Base-by-base conservation (phyloP, 2,329 filamentous ascomycete species). In the Phaeosphaeria sp. region DNA sequence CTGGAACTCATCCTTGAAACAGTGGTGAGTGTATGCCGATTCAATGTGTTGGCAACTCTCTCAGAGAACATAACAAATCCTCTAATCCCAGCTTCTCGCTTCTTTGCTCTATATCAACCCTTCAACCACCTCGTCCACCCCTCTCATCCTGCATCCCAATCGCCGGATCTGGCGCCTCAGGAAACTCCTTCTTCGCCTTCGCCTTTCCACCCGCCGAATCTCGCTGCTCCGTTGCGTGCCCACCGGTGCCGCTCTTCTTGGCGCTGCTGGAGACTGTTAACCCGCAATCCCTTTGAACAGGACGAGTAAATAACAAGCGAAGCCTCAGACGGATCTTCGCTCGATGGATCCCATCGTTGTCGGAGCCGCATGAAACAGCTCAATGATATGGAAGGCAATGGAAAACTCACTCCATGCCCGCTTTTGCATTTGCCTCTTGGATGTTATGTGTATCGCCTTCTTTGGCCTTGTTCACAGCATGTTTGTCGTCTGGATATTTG, bases 71-170 rank as follows among this genome's bases (percentile, higher is more conserved):
- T 9, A 6, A 25, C n/a, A 13, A 45, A n/a, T 21, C 4, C 18
- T 22, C 13, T 27, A 7, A 13, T 27, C 15, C 4, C 13, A 27
- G 21, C 11, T 27, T 25, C 9, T 27, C 22, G 8, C 24, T 18
- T 30, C 27, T 17, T 1, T 8, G 22, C 9, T 5, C 47, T 18
- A 8, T 21, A 39, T 39, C 30, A 24, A 39, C 22, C 13, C 36
- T 40, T 51, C 61, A 78, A 65, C 60, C 71, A 42, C 80, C 80
- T 53, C 80, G 79, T 42, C 76, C 77, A 55, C 81, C 81, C 53
- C 81, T 73, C 75, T 83, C 81, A 66, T 83, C 81, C 68, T 83
- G 79, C 78, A 83, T 82, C 0, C 81, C 81, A 64, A 83, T 82
- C 6, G 76, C 76, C 49, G 72, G 69, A 49, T 79, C 80, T 1